These are phyloP conservation scores for Paramecium bursaria DNA, from an alignment of 73 alveolate genomes.

Conservation along the genomic window DNA sequence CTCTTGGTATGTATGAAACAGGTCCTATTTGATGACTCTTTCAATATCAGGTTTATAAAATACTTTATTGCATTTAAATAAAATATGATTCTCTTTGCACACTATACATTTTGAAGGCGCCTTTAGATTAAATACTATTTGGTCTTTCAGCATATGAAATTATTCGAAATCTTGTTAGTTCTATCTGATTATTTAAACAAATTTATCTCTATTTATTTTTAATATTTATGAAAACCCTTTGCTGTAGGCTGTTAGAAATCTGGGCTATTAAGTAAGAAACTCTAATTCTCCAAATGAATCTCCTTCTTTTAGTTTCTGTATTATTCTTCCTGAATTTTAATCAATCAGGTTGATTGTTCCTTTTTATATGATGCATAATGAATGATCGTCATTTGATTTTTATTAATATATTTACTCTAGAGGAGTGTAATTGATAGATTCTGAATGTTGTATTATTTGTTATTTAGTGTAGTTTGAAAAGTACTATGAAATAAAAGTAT, in stretches of 20 bases:
- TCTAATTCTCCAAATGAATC: constrained; percentile 16
- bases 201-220: constrained; percentile 11
- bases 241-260: constrained; percentile 24
- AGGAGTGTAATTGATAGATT: constrained; percentile 2
- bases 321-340: background rate
- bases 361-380: constrained; percentile 18
- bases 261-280: background rate
- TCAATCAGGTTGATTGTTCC: background rate
- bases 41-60: no score
- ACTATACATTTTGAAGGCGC: no score
- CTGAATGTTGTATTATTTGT: background rate
- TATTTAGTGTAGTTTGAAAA: background rate
- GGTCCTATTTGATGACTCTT: no score
- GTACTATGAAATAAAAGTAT: background rate
- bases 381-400: constrained; percentile 17
- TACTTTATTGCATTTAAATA: no score
- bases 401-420: constrained; percentile 4
- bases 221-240: constrained; percentile 29
- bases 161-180: no score
- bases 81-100: no score
- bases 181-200: no score
- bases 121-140: no score
- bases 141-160: no score
- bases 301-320: background rate
- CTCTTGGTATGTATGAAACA: no score